Percentiles rank a stretch among this genome's conserved stretches.
Evolutionary conservation across 2,329 filamentous ascomycete genomes (phyloP).

Genomic region (Cytospora schulzeri): DNA sequence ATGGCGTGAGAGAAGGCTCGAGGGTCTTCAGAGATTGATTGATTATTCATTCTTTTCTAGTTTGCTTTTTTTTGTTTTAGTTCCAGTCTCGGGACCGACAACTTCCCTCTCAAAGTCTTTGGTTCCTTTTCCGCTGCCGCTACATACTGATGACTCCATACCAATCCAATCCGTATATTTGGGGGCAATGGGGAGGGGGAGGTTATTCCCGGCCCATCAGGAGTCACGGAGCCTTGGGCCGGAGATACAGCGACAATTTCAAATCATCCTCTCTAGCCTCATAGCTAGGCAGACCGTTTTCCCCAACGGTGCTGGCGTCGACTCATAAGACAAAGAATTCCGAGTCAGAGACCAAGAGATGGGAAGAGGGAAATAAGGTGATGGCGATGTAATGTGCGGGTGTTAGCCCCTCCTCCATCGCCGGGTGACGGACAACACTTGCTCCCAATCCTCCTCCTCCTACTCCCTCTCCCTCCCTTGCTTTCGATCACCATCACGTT

Average conservation of each 20-base stretch:
- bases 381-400: background rate
- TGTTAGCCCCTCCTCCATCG: too few relatives aligned
- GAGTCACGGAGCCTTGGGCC: background rate
- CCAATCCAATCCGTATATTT: background rate
- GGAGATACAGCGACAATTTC: background rate
- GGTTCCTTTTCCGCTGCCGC: background rate
- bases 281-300: background rate
- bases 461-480: background rate
- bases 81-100: background rate
- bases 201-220: background rate
- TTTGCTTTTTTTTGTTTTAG: background rate
- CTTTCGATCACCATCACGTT: background rate
- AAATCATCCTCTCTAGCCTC: background rate
- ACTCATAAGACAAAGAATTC: background rate
- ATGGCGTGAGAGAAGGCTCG: background rate
- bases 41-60: background rate
- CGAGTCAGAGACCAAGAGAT: background rate
- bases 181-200: background rate
- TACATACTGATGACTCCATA: background rate
- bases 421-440: background rate
- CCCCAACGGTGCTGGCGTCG: constrained; percentile 15
- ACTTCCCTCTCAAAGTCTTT: background rate
- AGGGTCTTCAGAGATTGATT: background rate
- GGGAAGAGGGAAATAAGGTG: constrained; percentile 3
- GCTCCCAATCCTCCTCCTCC: too few relatives aligned